phyloP scores from a whole-genome alignment of 164 flowering plant genomes.

The Annona squamosa region DNA sequence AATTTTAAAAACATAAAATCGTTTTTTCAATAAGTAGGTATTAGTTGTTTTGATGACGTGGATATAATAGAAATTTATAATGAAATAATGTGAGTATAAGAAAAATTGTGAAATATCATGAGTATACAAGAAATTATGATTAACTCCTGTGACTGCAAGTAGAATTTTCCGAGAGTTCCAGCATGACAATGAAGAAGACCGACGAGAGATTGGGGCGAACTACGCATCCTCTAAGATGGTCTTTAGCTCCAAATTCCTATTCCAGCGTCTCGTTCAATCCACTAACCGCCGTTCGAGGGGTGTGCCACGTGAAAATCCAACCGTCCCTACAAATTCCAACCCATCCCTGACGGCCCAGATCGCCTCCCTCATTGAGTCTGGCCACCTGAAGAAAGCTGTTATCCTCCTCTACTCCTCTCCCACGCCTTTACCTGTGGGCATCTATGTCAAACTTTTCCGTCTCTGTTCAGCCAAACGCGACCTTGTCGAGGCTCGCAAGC shows the following conservation, averaged over 20 bases:
- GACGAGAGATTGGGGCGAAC: not conserved
- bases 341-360: conserved; percentile 17
- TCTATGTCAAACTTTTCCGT: conserved; percentile 38
- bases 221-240: conserved; percentile 4
- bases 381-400: conserved; percentile 32
- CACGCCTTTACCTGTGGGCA: conserved; percentile 18
- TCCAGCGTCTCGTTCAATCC: conserved; percentile 23
- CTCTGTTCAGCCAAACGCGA: conserved; percentile 27
- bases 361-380: conserved; percentile 22
- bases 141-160: too few relatives aligned
- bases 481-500: conserved; percentile 34
- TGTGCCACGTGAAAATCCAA: conserved; percentile 6
- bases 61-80: too few relatives aligned
- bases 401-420: conserved; percentile 34
- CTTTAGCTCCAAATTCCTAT: conserved; percentile 16
- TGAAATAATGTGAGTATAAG: too few relatives aligned
- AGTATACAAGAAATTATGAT: too few relatives aligned
- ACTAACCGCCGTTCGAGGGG: conserved; percentile 18
- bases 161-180: too few relatives aligned
- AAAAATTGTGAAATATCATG: too few relatives aligned
- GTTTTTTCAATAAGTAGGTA: too few relatives aligned
- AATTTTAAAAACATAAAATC: too few relatives aligned
- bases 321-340: conserved; percentile 6
- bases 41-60: too few relatives aligned
- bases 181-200: not conserved